Base-by-base conservation (phyloP, 148 eudicot genomes). In the Rhododendron williamsianum region DNA sequence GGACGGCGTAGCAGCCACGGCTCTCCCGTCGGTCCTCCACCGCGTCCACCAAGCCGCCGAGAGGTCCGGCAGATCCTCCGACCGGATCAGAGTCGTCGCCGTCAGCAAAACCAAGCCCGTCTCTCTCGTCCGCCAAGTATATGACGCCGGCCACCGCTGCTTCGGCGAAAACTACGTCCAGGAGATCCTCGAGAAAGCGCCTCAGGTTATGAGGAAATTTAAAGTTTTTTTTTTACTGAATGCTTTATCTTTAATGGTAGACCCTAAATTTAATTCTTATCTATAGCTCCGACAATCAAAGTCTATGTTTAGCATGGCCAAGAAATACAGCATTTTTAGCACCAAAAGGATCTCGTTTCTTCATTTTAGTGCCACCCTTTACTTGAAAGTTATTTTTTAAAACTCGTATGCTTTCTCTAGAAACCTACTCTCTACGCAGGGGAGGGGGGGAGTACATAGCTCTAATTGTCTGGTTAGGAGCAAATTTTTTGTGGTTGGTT, bases 101-200 rank as follows among this genome's bases (percentile, higher is more conserved):
- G 99, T 95, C 38, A 95, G 99, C 83, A 97, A 97, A 86, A 95
- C 98, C 6, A 97, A 97, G 86, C 95, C 99, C 0, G 93, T 90
- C 1, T 77, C 98, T n/a, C 86, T 94, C 56, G 82, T 97, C 78
- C 94, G 94, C 33, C 89, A 97, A 87, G 98, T 97, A 9, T 97
- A 97, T 85, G 98, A 97, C 43, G 94, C 92, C 43, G 99, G 99
- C 23, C 98, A 97, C 86, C 95, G 98, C 36, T 90, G 83, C 81
- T 95, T 97, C 86, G 98, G 98, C 23, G 99, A 95, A 81, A 97
- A 97, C 81, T 95, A 97, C 80, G 99, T 97, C 43, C 98, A 97
- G 72, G 99, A 97, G 81, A 84, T 97, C 72, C 25, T 95, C 36
- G 98, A 97, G 9, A 97, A 97, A 93, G 95, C 98, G 45, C 98